phyloP scores from a whole-genome alignment of 2,329 filamentous ascomycete species.

The Huntiella decipiens region DNA sequence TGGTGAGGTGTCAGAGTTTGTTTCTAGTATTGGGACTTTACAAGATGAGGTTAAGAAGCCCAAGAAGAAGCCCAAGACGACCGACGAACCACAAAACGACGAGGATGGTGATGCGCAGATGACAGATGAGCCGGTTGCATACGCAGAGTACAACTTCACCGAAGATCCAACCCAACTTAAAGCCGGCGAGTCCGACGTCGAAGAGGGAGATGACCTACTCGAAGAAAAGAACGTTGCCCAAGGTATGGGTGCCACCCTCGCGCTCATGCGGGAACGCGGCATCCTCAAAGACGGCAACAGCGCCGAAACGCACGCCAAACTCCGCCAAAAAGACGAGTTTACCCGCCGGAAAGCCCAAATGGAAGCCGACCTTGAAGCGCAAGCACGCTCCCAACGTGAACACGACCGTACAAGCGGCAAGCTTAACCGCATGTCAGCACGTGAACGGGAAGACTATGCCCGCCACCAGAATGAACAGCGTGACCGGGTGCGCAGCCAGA shows the following conservation, averaged over 20 bases:
- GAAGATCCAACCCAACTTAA: constrained; percentile 12
- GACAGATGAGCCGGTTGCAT: constrained; percentile 11
- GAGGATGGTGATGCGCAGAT: constrained; percentile 20
- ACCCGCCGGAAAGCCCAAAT: constrained; percentile 52
- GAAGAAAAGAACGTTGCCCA: constrained; percentile 60
- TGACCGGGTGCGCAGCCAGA: constrained; percentile 65
- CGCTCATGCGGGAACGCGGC: constrained; percentile 69
- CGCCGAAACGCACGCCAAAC: constrained; percentile 43
- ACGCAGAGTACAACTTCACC: constrained; percentile 18
- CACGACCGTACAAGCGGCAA: constrained; percentile 67
- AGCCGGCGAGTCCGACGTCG: constrained; percentile 27
- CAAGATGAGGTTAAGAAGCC: constrained; percentile 36
- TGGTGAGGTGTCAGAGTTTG: constrained; percentile 88
- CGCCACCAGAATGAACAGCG: constrained; percentile 74
- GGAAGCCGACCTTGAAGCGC: constrained; percentile 61
- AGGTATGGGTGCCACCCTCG: constrained; percentile 66
- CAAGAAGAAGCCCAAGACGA: constrained; percentile 25
- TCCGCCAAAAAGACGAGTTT: constrained; percentile 59
- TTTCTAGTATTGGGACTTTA: constrained; percentile 62
- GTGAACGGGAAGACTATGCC: constrained; percentile 77
- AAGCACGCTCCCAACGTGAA: constrained; percentile 66
- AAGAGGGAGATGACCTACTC: constrained; percentile 25
- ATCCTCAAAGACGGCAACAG: constrained; percentile 49
- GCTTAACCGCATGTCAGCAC: constrained; percentile 74
- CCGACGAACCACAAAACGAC: constrained; percentile 22